Conservation (phyloP, 345 rosid genomes). For the Eucalyptus marginata region DNA sequence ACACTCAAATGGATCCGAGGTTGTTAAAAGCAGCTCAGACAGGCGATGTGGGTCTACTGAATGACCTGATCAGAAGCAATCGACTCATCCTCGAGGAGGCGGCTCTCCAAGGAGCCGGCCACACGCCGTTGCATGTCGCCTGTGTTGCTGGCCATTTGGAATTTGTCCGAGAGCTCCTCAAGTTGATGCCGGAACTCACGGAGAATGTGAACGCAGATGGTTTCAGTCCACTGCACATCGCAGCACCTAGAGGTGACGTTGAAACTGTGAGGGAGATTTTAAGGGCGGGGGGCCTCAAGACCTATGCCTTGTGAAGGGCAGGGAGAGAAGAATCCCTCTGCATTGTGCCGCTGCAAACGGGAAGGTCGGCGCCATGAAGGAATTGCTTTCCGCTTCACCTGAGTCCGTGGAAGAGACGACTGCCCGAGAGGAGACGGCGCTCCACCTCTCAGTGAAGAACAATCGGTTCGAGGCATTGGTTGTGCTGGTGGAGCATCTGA, state of each 20-base stretch:
- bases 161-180: neutral
- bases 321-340: neutral
- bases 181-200: neutral
- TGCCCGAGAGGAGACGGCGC: neutral
- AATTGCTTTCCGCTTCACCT: neutral
- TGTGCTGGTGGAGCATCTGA: neutral
- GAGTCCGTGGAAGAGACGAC: neutral
- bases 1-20: neutral
- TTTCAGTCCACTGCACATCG: neutral
- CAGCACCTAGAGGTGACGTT: neutral
- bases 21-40: neutral
- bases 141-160: neutral
- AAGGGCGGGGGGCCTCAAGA: neutral
- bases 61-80: neutral
- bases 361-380: neutral
- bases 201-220: neutral
- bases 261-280: neutral
- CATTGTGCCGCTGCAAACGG: neutral
- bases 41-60: neutral
- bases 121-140: neutral
- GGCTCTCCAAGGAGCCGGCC: neutral
- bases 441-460: neutral
- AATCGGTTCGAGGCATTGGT: neutral
- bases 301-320: no score
- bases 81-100: neutral